Evolutionary conservation across 2,329 filamentous ascomycete genomes (phyloP), one percentile per base, ranked within the genome.

Genomic region (Alternaria tenuissima): DNA sequence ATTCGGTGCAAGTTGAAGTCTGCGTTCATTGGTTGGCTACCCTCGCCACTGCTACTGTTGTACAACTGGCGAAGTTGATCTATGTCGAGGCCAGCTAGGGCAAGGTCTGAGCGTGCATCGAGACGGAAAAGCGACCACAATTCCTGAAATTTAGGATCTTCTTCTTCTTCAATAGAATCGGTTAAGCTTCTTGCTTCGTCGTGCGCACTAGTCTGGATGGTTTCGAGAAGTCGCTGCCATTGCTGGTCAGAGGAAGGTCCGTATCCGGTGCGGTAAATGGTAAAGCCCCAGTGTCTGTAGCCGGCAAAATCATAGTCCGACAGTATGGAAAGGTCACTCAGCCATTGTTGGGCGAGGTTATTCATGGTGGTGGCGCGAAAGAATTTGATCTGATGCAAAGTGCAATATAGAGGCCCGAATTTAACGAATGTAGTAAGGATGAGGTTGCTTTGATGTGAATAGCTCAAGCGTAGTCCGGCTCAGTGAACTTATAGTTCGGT

Each of bases 251-350:
- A 57, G 5, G 47, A 52, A n/a, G 56, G 52, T 18, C 59, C 53
- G 39, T 65, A 65, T 26, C 42, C 48, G 4, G 57, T 66, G n/a
- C 62, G 64, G 41, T 68, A 66, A 36, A 68, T 65, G 11, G 64
- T 66, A 52, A 63, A 65, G 49, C 65, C 64, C 64, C 57, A 66
- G 28, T 59, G 51, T 24, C 62, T 52, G 12, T 46, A 7, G 30
- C 47, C n/a, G 6, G 2, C 24, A 39, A 32, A 24, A 2, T 26
- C 24, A 32, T 57, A n/a, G 3, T 46, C 18, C 16, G 22, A 43
- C 20, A 20, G 20, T 20, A 43, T n/a, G 26, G 4, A 9, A 32
- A 53, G 51, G 0, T 34, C 26, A 0, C 1, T 18, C 3, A 43
- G 7, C 38, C 24, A 53, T 43, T 43, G 24, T 53, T 34, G 7